phyloP scores from a whole-genome alignment of 2,329 filamentous ascomycete species.

The Exophiala sideris region DNA sequence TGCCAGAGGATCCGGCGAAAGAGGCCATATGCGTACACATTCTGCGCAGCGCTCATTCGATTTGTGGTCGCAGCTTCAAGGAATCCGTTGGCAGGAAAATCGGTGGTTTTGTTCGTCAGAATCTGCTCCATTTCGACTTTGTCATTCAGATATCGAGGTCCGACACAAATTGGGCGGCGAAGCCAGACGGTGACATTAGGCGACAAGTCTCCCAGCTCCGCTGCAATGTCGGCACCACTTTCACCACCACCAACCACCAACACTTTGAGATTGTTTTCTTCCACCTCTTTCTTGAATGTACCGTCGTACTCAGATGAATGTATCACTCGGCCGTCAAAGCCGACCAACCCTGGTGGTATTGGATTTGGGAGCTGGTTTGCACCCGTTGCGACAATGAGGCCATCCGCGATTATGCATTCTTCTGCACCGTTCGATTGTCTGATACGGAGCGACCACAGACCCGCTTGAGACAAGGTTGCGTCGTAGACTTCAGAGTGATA shows the following conservation, averaged over 20 bases:
- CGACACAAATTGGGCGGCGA: slow-evolving; percentile 10
- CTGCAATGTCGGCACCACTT: slow-evolving; percentile 14
- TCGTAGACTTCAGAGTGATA: slow-evolving; percentile 1
- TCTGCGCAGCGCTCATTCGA: slow-evolving; percentile 14
- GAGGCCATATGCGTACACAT: slow-evolving; percentile 11
- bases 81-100: slow-evolving; percentile 14
- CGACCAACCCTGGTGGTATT: not conserved
- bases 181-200: slow-evolving; percentile 16
- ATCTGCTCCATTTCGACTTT: slow-evolving; percentile 13
- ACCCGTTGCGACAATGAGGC: slow-evolving; percentile 13
- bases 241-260: slow-evolving; percentile 16
- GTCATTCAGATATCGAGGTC: slow-evolving; percentile 8
- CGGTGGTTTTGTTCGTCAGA: slow-evolving; percentile 3
- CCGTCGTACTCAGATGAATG: slow-evolving; percentile 13
- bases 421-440: not conserved
- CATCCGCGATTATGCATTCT: slow-evolving; percentile 4
- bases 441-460: slow-evolving; percentile 7
- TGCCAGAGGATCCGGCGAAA: slow-evolving; percentile 14
- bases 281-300: slow-evolving; percentile 6
- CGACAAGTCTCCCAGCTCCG: slow-evolving; percentile 13
- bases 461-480: slow-evolving; percentile 4
- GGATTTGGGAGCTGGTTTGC: slow-evolving; percentile 5
- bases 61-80: slow-evolving; percentile 14
- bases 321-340: slow-evolving; percentile 3
- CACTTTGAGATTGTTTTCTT: slow-evolving; percentile 4